Conservation (phyloP, 768 basidiomycete species). For the Naganishia antarctica region DNA sequence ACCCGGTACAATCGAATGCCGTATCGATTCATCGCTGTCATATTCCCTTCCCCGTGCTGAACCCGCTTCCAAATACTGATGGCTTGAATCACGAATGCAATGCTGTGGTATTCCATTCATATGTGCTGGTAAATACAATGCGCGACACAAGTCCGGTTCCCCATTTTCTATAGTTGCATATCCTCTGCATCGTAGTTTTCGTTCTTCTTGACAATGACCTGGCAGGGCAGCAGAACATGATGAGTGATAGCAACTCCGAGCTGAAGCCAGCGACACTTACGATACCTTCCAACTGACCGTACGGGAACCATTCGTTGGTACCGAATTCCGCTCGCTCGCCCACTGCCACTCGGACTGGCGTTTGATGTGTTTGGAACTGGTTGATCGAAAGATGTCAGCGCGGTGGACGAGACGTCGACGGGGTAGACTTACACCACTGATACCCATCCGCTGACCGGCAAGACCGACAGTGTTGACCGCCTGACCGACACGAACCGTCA, state of each 20-base stretch:
- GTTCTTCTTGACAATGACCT: constrained; percentile 47
- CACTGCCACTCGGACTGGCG: constrained; percentile 89
- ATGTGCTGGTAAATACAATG: not conserved
- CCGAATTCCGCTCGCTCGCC: constrained; percentile 92
- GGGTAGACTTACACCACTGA: constrained; percentile 46
- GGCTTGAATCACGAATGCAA: constrained; percentile 5
- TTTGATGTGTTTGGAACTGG: constrained; percentile 91
- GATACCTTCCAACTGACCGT: constrained; percentile 58
- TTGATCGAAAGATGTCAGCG: not conserved
- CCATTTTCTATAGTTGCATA: constrained; percentile 17
- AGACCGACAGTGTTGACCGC: constrained; percentile 97
- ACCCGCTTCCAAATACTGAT: too few species aligned
- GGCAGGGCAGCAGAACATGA: not conserved
- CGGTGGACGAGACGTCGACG: not conserved
- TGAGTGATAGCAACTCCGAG: constrained; percentile 2
- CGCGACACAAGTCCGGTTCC: not conserved
- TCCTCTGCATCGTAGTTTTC: constrained; percentile 50
- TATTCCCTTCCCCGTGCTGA: too few species aligned
- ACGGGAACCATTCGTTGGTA: constrained; percentile 93
- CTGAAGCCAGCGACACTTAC: not conserved
- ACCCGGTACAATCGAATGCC: too few species aligned
- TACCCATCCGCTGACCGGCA: constrained; percentile 77
- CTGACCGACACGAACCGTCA: constrained; percentile 89
- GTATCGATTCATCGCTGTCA: too few species aligned
- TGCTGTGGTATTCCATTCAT: constrained; percentile 6